Base-by-base conservation (phyloP, 2,329 filamentous ascomycete genomes). In the Venturia carpophila region DNA sequence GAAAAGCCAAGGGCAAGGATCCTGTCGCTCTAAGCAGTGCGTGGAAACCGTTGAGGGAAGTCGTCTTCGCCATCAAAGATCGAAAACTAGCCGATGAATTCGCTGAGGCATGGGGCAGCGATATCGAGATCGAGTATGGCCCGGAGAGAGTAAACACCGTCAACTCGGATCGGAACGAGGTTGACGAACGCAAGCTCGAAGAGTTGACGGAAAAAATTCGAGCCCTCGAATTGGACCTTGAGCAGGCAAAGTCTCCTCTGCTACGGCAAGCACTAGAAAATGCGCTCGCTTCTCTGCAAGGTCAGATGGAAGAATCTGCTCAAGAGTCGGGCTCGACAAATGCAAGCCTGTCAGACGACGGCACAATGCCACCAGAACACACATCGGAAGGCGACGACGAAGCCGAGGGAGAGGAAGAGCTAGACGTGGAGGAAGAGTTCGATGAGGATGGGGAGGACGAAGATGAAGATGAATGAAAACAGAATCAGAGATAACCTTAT, bases 51-150 rank as follows among this genome's bases (percentile, higher is more conserved):
- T 70, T 86, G 58, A 75, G 82, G 55, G 79, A 85, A 10, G 73
- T 87, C 4, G 75, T 84, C 0, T 87, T 88, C 71, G 84, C 84
- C 0, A 83, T 87, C 68, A 78, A 79, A 13, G 80, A 84, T 66
- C 68, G 70, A 0, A 77, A 76, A 3, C 80, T 84, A 77, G 82
- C 84, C 0, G 73, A 74, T 15, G 78, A 79, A 0, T 87, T 88
- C 68, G 76, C 76, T 10, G 68, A 69, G 5, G 78, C 75, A 0
- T 85, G 84, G 71, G 80, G 79, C 74, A 65, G 78, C 74, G 13
- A 76, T 76, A 11, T 79, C 65, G 11, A 78, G 69, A 9, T 69
- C 67, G 73, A 76, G 79, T 66, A 73, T 75, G 11, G 52, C 9
- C 27, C 52, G 21, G 52, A 34, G 15, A 27, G 52, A 37, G 75